A percentile compares a stretch with the other conserved stretches of the same genome.
These are phyloP conservation scores for Colletotrichum endophyticum DNA, from an alignment of 2,329 filamentous ascomycete genomes.

Conservation along the genomic window DNA sequence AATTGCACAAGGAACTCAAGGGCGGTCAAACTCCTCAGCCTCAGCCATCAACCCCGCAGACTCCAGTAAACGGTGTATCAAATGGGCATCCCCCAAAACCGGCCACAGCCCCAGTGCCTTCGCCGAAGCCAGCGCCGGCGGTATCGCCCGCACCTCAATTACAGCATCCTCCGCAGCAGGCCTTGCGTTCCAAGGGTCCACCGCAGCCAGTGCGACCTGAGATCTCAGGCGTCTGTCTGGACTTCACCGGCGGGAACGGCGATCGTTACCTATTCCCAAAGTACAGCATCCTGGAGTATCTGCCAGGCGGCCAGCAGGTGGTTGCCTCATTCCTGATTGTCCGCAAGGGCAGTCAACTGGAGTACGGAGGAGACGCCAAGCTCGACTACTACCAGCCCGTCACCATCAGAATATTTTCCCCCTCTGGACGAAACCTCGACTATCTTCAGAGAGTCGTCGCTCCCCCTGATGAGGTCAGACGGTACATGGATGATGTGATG, in stretches of 20 bases:
- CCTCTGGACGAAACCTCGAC: slow-evolving; percentile 62
- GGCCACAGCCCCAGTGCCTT: not conserved
- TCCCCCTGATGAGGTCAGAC: slow-evolving; percentile 64
- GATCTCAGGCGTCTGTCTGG: slow-evolving; percentile 70
- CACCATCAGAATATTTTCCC: slow-evolving; percentile 63
- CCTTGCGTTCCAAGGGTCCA: slow-evolving; percentile 64
- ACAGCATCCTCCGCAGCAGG: slow-evolving; percentile 49
- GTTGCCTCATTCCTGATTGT: slow-evolving; percentile 81
- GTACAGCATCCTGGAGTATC: slow-evolving; percentile 76
- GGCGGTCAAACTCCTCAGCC: slow-evolving; percentile 32
- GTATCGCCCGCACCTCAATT: slow-evolving; percentile 1
- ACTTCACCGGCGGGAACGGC: slow-evolving; percentile 70
- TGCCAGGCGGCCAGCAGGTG: slow-evolving; percentile 62
- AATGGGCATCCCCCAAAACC: slow-evolving; percentile 31
- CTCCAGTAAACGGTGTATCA: slow-evolving; percentile 34
- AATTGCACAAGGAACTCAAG: slow-evolving; percentile 38
- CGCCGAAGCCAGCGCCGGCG: not conserved
- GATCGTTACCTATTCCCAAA: slow-evolving; percentile 82
- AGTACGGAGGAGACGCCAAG: slow-evolving; percentile 66
- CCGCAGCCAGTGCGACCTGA: slow-evolving; percentile 59
- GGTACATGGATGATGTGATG: slow-evolving; percentile 76
- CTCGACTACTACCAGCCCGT: slow-evolving; percentile 81
- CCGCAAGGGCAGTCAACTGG: slow-evolving; percentile 71
- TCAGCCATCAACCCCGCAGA: slow-evolving; percentile 31
- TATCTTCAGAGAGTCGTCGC: slow-evolving; percentile 66